Base-by-base conservation (phyloP, 768 basidiomycete species). In the Boletus tylopilopsis region DNA sequence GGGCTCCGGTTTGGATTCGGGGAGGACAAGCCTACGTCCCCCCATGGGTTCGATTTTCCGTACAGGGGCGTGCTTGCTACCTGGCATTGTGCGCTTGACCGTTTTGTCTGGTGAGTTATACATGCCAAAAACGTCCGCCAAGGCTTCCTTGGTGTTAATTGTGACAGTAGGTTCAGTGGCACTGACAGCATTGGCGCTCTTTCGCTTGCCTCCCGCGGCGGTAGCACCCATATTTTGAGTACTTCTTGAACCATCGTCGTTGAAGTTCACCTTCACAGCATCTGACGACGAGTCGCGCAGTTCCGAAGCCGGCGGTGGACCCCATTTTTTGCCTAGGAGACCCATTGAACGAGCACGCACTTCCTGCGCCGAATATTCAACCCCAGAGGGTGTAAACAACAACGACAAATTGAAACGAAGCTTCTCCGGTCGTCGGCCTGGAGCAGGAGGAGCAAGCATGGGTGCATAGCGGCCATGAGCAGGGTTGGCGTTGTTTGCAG, bases 101-200 rank as follows among this genome's bases (percentile, higher is more conserved):
- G 85, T 85, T 69, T 84, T 89, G 53, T 90, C 88, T 3, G 89
- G 89, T 9, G 88, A 90, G 65, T 96, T 95, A 65, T 94, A 98
- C 87, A 98, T 93, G 45, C 85, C 87, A 70, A 94, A 93, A 35
- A 98, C 92, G 62, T 97, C 93, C 12, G 82, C 88, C 29, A 96
- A 76, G 4, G 96, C 96, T 55, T 92, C 90, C 66, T 93, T 94
- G 24, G 96, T 99, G 65, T 96, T 96, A 59, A 98, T 92, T 1
- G 96, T 99, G 6, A 98, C 85, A 0, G 90, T 92, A 5, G 90
- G 88, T 64, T 92, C 90, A 15, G 72, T 74, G 15, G 68, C 76
- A 24, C 67, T 69, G 50, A 71, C 63, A 34, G 73, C 63, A 16
- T 35, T 58, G 27, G 77, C 56, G 51, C 75, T 77, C 69, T 73